Evolutionary conservation across 139 green algal genomes (phyloP).

Genomic region (Marvania coccoides): DNA sequence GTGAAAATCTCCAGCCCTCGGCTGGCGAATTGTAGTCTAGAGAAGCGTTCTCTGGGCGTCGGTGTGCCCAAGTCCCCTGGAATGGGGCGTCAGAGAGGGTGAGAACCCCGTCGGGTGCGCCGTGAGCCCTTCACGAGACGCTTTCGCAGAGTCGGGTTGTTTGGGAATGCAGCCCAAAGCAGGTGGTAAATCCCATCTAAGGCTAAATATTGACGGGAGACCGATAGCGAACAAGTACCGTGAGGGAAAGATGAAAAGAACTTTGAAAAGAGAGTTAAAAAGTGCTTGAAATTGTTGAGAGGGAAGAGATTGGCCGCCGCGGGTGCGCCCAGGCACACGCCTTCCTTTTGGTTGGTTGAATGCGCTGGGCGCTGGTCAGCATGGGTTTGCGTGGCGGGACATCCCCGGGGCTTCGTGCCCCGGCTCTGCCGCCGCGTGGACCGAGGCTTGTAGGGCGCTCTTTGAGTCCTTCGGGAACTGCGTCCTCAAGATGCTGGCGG

Average conservation of each 20-base stretch:
- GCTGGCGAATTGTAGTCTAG: conserved; percentile 81
- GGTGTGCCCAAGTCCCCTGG: conserved; percentile 59
- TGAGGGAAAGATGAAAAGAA: conserved; percentile 96
- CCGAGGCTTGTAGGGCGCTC: conserved; percentile 61
- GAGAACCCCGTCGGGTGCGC: conserved; percentile 71
- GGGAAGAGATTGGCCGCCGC: conserved; percentile 18
- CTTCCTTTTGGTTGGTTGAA: conserved; percentile 52
- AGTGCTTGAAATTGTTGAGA: conserved; percentile 91
- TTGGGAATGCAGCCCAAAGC: conserved; percentile 90
- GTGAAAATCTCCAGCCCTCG: conserved; percentile 65
- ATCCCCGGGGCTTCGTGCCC: conserved; percentile 47
- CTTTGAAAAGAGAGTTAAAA: conserved; percentile 96
- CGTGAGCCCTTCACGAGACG: conserved; percentile 53
- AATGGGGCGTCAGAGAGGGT: conserved; percentile 77
- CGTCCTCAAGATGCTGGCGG: conserved; percentile 72
- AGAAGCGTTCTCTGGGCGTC: conserved; percentile 63
- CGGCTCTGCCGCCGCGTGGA: conserved; percentile 47
- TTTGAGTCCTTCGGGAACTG: conserved; percentile 57
- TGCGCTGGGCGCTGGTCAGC: conserved; percentile 71
- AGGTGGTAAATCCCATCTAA: conserved; percentile 91
- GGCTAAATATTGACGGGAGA: conserved; percentile 88
- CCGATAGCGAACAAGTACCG: conserved; percentile 95
- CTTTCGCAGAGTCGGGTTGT: conserved; percentile 81
- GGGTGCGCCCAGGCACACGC: conserved; percentile 64
- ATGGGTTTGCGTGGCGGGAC: conserved; percentile 66